These are phyloP conservation scores for Fusarium vanettenii DNA, from an alignment of 2,329 filamentous ascomycete genomes.

Conservation along the genomic window DNA sequence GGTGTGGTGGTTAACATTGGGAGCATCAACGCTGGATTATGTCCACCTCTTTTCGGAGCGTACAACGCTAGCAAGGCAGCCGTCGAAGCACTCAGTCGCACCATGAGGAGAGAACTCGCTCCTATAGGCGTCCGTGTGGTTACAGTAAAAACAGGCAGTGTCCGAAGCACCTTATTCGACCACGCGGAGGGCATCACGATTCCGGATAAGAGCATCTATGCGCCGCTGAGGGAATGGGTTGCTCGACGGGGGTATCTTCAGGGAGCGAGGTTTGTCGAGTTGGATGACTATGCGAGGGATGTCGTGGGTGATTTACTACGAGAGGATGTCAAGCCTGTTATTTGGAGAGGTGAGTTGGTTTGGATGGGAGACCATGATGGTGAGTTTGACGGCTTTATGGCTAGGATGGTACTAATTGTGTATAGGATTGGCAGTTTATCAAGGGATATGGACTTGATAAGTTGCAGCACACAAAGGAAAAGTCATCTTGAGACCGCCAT, in stretches of 20 bases:
- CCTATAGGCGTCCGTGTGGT: conserved; percentile 6
- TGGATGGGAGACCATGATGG: conserved; percentile 19
- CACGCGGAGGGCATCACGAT: conserved; percentile 4
- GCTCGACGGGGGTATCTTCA: not conserved
- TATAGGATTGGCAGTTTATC: conserved; percentile 6
- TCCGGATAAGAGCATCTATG: conserved; percentile 13
- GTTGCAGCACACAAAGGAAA: not conserved
- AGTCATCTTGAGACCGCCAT: not conserved
- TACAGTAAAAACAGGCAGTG: conserved; percentile 7
- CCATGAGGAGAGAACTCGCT: conserved; percentile 8
- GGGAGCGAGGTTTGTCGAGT: not conserved
- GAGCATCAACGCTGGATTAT: conserved; percentile 3
- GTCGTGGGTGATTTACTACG: conserved; percentile 10
- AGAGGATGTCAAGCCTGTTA: conserved; percentile 1
- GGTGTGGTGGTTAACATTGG: conserved; percentile 18
- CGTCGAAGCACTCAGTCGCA: conserved; percentile 1
- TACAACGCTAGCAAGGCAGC: conserved; percentile 18
- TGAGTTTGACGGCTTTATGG: not conserved
- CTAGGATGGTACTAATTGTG: not conserved
- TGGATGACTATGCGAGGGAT: conserved; percentile 3
- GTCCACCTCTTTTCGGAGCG: conserved; percentile 1
- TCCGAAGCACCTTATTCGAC: conserved; percentile 3
- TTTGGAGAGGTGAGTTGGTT: conserved; percentile 26
- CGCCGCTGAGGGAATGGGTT: conserved; percentile 5
- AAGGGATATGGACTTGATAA: conserved; percentile 3